Evolutionary conservation across 164 flowering plant genomes (phyloP), one percentile per base, ranked within the genome.

Genomic region (Vitis rotundifolia): DNA sequence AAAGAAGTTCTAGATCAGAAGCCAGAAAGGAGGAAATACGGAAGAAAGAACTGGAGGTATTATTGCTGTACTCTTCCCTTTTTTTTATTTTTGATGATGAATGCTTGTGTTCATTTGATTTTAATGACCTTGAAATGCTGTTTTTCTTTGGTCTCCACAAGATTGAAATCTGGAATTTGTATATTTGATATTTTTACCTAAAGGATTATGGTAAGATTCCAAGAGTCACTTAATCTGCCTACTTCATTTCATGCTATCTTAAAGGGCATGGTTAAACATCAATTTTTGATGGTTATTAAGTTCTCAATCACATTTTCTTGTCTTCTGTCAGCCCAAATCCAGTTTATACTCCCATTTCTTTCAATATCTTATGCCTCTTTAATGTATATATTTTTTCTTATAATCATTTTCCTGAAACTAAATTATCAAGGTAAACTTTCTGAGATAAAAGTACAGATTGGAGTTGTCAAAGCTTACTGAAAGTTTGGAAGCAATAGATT

Each of bases 1-100:
- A 88, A 59, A 86, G 91, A 77, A 84, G 86, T 80, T 16, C 91
- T 48, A 78, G 80, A 73, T 82, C 89, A 61, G 91, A 88, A 73
- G 89, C 89, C 49, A 82, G 78, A 71, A 88, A 88, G 75, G 91
- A 88, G 77, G 91, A 80, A 73, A 12, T 73, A 22, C 88, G 89
- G 54, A 84, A 52, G 72, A 77, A 81, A 76, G 89, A 86, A 71
- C 14, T 88, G 22, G 84, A 84, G 85, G 91, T 86, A 75, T 37
- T 52, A 44, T 14, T 0, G 22, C 28, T 49, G 53, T 62, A 58
- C 16, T 53, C 31, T 31, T 48, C 14, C 56, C 19, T 37, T 5
- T 59, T 50, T 59, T 8, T 19, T 9, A 3, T 48, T 2, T 3
- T 18, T 51, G 56, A 44, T 63, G 3, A 0, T 19, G 19, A 22